These are phyloP conservation scores for Phytopythium mirpurense DNA, from an alignment of 352 stramenopile species.

Conservation along the genomic window DNA sequence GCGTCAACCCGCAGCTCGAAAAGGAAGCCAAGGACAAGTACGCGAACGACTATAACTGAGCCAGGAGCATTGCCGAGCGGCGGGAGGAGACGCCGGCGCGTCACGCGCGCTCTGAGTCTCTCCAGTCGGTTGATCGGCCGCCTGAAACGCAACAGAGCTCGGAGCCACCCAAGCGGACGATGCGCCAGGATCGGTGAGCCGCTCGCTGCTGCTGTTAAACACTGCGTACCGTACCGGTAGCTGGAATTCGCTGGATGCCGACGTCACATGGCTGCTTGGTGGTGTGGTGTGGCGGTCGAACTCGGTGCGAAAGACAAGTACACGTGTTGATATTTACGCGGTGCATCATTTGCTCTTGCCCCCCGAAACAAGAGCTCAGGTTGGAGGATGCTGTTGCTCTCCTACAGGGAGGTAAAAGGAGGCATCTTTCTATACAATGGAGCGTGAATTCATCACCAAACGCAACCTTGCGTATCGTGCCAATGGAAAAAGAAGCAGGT, in stretches of 20 bases:
- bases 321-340: not conserved
- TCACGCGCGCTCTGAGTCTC: not conserved
- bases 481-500: not conserved
- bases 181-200: not conserved
- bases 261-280: constrained; percentile 1
- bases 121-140: constrained; percentile 2
- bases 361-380: not conserved
- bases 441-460: not conserved
- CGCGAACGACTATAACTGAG: constrained; percentile 67
- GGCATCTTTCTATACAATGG: not conserved
- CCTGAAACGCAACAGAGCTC: not conserved
- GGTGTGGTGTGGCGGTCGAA: not conserved
- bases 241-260: not conserved
- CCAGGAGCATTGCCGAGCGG: not conserved
- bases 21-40: constrained; percentile 96
- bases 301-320: not conserved
- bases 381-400: not conserved
- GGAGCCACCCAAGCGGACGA: not conserved
- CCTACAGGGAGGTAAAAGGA: not conserved
- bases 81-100: constrained; percentile 1
- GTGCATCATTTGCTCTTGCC: not conserved
- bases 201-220: not conserved
- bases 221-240: not conserved
- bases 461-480: constrained; percentile 3
- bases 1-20: constrained; percentile 92